Base-by-base conservation (phyloP, 371 early-diverging fungal genomes). In the Zychaea mexicana region DNA sequence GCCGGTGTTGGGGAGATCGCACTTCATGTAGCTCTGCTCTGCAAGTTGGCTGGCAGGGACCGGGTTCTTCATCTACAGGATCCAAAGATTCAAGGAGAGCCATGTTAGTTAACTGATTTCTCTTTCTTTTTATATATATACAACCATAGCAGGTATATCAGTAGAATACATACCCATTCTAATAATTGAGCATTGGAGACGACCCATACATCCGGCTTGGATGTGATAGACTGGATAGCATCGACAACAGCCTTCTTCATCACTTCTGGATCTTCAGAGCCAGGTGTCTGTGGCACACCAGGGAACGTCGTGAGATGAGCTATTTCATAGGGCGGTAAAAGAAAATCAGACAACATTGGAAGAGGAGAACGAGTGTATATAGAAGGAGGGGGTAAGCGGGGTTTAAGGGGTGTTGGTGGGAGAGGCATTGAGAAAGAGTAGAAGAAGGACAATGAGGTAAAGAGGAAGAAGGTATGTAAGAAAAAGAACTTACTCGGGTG, bases 171-270 rank as follows among this genome's bases (percentile, higher is more conserved):
- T 69, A 77, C 77, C 88, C 88, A 89, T 67, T 81, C 72, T 33
- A 89, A 70, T 38, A 89, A 67, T 55, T 89, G 89, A 30, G 86
- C 84, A 67, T 87, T 87, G 59, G 85, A 84, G 12, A 89, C 89
- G 61, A 86, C 82, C 87, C 88, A 89, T 52, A 87, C 88, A 67
- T 87, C 84, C n/a, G 79, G 76, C 60, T 86, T 84, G 39, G 63
- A 55, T 21, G 76, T 64, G 19, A 84, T 76, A 39, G 78, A 80
- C 46, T 77, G 53, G 46, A 87, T 83, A 39, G 86, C 84, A 2
- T 70, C 71, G n/a, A 84, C 72, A 22, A 82, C 79, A 21, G 78
- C 72, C 1, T 60, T 52, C 52, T 78, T 69, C 49, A 69, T 62
- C 21, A 64, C 64, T 9, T 67, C 65, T 5, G 78, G 66, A 61